Conservation (phyloP, 495 filamentous ascomycete genomes). For the Penicillium malachiteum region DNA sequence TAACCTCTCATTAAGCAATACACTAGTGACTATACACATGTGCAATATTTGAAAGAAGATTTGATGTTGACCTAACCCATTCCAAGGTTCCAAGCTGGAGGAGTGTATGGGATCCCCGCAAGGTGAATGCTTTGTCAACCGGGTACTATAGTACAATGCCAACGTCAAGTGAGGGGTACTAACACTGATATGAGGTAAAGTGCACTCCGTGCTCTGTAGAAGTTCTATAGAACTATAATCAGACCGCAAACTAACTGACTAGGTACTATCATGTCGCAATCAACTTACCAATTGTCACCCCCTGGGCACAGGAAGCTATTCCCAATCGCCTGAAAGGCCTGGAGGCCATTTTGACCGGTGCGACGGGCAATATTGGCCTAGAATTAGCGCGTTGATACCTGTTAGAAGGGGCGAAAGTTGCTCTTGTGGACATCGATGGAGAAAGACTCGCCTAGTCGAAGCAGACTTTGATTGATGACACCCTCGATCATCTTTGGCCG, state of each 20-base stretch:
- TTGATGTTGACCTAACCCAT: too few relatives aligned
- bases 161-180: too few relatives aligned
- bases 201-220: too few relatives aligned
- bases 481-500: neutral
- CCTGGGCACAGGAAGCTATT: constrained; percentile 12
- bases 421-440: constrained; percentile 12
- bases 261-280: constrained; percentile 1
- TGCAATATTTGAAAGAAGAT: too few relatives aligned
- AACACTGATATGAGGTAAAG: too few relatives aligned
- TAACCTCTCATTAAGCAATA: too few relatives aligned
- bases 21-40: too few relatives aligned
- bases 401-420: constrained; percentile 17
- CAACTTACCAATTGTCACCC: neutral
- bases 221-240: too few relatives aligned
- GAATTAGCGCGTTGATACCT: constrained; percentile 19
- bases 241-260: too few relatives aligned
- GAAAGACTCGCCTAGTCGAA: neutral
- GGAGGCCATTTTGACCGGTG: constrained; percentile 20
- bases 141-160: neutral
- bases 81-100: too few relatives aligned
- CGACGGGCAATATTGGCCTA: constrained; percentile 18
- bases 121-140: neutral
- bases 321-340: constrained; percentile 14
- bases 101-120: neutral
- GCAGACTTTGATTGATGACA: neutral